Evolutionary conservation across 495 filamentous ascomycete genomes (phyloP).

Genomic region (Hypoxylon trugodes): DNA sequence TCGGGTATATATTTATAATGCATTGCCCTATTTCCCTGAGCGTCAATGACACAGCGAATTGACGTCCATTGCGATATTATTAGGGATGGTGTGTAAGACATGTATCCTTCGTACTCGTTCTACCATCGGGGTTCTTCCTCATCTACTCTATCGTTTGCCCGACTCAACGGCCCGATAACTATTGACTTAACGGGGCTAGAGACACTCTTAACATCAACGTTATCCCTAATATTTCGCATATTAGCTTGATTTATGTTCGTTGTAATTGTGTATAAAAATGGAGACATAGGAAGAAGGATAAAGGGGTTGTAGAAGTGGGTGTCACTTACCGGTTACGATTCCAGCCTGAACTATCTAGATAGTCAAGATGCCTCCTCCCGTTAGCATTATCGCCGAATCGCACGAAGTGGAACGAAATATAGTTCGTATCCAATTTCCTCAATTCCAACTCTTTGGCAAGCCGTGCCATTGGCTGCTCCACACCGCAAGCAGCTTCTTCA

Average conservation of each 20-base stretch:
- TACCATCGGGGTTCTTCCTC: conserved; percentile 2
- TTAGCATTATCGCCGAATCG: conserved; percentile 48
- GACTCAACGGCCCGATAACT: conserved; percentile 43
- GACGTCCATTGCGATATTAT: no score
- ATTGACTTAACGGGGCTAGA: conserved; percentile 49
- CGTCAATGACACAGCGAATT: no score
- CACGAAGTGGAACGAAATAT: conserved; percentile 53
- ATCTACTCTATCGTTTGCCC: background rate
- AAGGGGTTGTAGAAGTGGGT: background rate
- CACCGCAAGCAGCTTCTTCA: conserved; percentile 21
- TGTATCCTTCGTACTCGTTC: no score
- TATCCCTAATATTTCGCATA: conserved; percentile 33
- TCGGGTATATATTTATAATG: no score
- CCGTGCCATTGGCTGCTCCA: conserved; percentile 34
- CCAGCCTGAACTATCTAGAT: conserved; percentile 42
- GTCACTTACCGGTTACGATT: background rate
- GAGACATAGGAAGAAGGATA: background rate
- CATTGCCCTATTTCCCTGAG: no score
- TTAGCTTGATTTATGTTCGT: background rate
- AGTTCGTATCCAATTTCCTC: conserved; percentile 25
- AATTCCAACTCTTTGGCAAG: conserved; percentile 38
- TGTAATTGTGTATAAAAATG: background rate
- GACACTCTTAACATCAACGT: conserved; percentile 44
- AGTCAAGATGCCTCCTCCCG: conserved; percentile 41
- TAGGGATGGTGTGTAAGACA: no score